Evolutionary conservation across 2,329 filamentous ascomycete species (phyloP), one percentile per base, ranked within the genome.

Genomic region (Ascochyta fabae): DNA sequence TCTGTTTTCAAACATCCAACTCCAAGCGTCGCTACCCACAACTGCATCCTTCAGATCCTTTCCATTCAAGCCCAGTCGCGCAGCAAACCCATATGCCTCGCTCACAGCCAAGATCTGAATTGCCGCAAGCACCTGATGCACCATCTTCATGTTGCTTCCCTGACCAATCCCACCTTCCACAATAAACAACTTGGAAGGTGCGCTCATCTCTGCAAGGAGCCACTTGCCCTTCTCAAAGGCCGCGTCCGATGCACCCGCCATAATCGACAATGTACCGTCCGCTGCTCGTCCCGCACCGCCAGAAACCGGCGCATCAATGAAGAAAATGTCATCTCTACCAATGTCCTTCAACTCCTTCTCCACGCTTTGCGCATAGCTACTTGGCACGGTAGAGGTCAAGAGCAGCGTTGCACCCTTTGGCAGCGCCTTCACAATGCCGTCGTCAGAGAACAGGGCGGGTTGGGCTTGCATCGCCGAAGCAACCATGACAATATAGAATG

Each of bases 301-400:
- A 0, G 88, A 91, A 0, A 92, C 89, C 0, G 89, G 89, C 22
- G 84, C 83, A 73, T 92, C 89, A 46, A 93, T 82, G 47, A 92
- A 82, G 45, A 80, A 78, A 27, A 92, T 81, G 67, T 92, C 89
- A 2, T 75, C 71, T 6, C 89, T 80, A 10, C 84, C 84, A 29
- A 80, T 74, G 9, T 80, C 77, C 47, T 78, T 77, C 2, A 92
- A 78, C 62, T 86, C 77, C 49, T 80, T 77, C 19, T 83, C 81
- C 9, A 92, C 82, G 15, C 81, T 81, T 65, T 86, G 82, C 1
- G 87, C 84, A 66, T 89, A 89, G 22, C 83, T 81, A 19, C 87
- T 87, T 0, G 89, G 83, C 1, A 90, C 88, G 0, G 89, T 92
- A 2, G 87, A 90, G 73, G 86, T 89, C 31, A 91, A 81, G 23